These are phyloP conservation scores for Xylaria telfairii DNA, from an alignment of 495 filamentous ascomycete species.

Conservation along the genomic window DNA sequence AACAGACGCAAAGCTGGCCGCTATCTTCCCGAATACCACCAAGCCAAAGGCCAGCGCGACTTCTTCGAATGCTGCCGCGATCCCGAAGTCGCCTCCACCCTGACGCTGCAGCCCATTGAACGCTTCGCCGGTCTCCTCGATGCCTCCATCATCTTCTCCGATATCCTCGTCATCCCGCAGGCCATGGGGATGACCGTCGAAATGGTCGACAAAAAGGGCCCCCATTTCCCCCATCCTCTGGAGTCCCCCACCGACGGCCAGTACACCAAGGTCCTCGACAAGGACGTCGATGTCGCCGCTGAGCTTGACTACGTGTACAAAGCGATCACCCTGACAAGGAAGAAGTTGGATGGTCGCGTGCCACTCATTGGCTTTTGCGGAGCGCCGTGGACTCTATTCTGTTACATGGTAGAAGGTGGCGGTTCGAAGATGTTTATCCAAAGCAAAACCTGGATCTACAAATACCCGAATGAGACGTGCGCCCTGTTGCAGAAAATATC, in stretches of 20 bases:
- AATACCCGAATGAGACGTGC: constrained; percentile 80
- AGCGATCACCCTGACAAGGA: constrained; percentile 87
- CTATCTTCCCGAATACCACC: constrained; percentile 97
- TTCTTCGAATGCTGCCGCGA: constrained; percentile 97
- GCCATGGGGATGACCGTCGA: constrained; percentile 96
- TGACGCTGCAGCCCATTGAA: constrained; percentile 93
- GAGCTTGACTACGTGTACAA: constrained; percentile 94
- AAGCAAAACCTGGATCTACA: constrained; percentile 94
- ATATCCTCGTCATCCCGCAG: constrained; percentile 97
- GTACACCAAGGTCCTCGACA: constrained; percentile 75
- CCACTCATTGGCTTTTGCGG: constrained; percentile 98
- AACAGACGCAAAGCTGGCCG: constrained; percentile 72
- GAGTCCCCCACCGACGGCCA: constrained; percentile 77
- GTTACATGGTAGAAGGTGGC: constrained; percentile 98
- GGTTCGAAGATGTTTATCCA: constrained; percentile 91
- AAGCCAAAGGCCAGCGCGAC: constrained; percentile 85
- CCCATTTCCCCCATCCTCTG: constrained; percentile 88
- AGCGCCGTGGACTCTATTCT: constrained; percentile 93
- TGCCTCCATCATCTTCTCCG: constrained; percentile 98
- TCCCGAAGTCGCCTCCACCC: constrained; percentile 87
- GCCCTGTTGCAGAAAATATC: constrained; percentile 87
- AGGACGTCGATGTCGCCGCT: constrained; percentile 79
- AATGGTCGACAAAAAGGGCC: constrained; percentile 96
- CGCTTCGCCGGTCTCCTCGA: constrained; percentile 89
- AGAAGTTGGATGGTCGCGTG: constrained; percentile 85